Percentiles rank a stretch among this genome's conserved stretches.
Conservation (phyloP, 129 eudicot genomes). For the Rutidosis leptorrhynchoides region DNA sequence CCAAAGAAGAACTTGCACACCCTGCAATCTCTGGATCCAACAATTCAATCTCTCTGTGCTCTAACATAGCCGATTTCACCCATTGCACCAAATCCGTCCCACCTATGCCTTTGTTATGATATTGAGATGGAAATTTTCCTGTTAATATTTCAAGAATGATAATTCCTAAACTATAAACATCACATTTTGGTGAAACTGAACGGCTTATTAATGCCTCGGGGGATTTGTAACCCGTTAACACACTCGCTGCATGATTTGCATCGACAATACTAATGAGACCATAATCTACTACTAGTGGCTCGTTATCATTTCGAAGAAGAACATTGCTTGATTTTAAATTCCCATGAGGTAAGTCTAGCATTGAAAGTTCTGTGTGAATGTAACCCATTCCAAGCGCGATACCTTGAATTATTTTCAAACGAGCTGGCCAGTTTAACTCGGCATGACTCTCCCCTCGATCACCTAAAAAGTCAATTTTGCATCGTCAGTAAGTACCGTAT, state of each 20-base stretch:
- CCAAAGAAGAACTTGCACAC: neutral
- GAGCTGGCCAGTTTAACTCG: slow-evolving; percentile 55
- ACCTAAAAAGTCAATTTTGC: slow-evolving; percentile 34
- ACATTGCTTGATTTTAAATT: slow-evolving; percentile 81
- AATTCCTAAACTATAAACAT: slow-evolving; percentile 67
- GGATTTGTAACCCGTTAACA: slow-evolving; percentile 51
- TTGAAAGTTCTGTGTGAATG: slow-evolving; percentile 47
- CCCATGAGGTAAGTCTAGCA: slow-evolving; percentile 61
- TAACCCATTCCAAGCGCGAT: slow-evolving; percentile 53
- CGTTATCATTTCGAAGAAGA: slow-evolving; percentile 38
- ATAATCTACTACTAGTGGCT: slow-evolving; percentile 64
- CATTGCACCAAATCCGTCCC: slow-evolving; percentile 57
- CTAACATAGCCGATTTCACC: slow-evolving; percentile 49
- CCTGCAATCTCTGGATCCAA: slow-evolving; percentile 55
- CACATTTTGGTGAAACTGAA: slow-evolving; percentile 56
- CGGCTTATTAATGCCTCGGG: slow-evolving; percentile 52
- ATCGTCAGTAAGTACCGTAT: neutral
- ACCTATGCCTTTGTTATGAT: slow-evolving; percentile 42
- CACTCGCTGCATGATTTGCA: slow-evolving; percentile 28
- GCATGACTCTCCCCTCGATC: slow-evolving; percentile 47
- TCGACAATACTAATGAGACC: slow-evolving; percentile 40
- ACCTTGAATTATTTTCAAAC: slow-evolving; percentile 63
- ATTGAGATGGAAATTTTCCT: slow-evolving; percentile 55
- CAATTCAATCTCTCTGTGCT: slow-evolving; percentile 50
- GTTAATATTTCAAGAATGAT: slow-evolving; percentile 68